Evolutionary conservation across 345 rosid genomes (phyloP), one percentile per base, ranked within the genome.

Genomic region (Fremontodendron californicum): DNA sequence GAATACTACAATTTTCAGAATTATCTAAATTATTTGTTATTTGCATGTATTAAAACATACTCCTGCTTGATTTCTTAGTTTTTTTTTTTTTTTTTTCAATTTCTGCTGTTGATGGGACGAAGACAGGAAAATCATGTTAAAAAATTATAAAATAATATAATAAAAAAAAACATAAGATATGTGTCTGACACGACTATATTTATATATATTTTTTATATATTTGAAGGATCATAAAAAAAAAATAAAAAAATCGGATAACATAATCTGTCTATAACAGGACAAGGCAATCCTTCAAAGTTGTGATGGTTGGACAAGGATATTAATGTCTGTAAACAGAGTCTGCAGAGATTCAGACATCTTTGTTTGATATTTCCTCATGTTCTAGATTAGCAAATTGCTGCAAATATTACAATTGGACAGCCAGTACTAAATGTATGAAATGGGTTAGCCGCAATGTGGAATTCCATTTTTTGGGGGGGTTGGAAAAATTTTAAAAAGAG

Each of bases 331-430:
- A 57, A 23, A 12, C 27, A 57, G 15, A 23, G 25, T 46, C 43
- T 39, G 57, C 29, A 21, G 19, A 58, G n/a, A 46, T 62, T 51
- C 49, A 70, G 72, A 66, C 76, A 62, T 40, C 73, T 18, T 25
- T 39, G 16, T 42, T 76, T 76, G 79, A 80, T 80, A 71, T 76
- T 62, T 76, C 68, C 10, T 33, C 18, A 5, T 31, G 23, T 76
- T 79, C 74, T 73, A 73, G 51, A 76, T 35, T 62, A 13, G 73
- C 2, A 62, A 15, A 11, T 25, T 6, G 25, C 8, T 9, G n/a
- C n/a, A 61, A 61, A 61, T 6, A 29, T 61, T 61, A 29, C 13
- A 61, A 27, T 60, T 27, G 19, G 35, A 60, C 64, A 60, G 35
- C 18, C 18, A 57, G 6, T 57, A 23, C 33, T 25, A 23, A 25